Evolutionary conservation across 352 stramenopile species (phyloP).

Genomic region (Elongisporangium prolatum): DNA sequence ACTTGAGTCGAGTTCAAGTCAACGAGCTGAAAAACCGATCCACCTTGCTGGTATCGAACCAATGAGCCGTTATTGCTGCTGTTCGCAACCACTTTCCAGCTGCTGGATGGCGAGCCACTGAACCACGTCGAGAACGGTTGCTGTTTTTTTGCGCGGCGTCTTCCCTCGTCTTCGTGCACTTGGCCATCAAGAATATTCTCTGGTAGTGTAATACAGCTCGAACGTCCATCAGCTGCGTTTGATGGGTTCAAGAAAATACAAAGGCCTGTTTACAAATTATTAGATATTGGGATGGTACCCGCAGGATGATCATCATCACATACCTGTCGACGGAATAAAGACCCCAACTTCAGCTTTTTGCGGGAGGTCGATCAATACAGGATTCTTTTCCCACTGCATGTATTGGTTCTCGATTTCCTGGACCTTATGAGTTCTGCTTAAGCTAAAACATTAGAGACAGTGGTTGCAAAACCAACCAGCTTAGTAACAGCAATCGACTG

Average conservation of each 20-base stretch:
- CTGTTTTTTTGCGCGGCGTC: conserved; percentile 17
- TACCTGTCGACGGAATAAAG: conserved; percentile 57
- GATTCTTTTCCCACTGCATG: conserved; percentile 56
- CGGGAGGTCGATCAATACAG: conserved; percentile 43
- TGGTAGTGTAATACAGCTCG: conserved; percentile 47
- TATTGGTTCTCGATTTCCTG: conserved; percentile 64
- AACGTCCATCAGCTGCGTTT: conserved; percentile 30
- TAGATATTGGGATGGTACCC: not conserved
- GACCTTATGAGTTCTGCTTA: conserved; percentile 34
- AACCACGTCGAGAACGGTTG: conserved; percentile 55
- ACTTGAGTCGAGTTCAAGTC: conserved; percentile 33
- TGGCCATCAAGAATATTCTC: conserved; percentile 45
- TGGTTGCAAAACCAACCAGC: not conserved
- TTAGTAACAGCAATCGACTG: not conserved
- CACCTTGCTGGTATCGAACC: conserved; percentile 44
- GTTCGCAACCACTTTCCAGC: conserved; percentile 9
- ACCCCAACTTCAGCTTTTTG: conserved; percentile 37
- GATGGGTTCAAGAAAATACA: conserved; percentile 40
- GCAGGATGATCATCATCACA: not conserved
- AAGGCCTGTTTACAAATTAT: conserved; percentile 18
- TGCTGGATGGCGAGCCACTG: conserved; percentile 13
- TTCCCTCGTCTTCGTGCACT: conserved; percentile 20
- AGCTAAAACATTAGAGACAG: not conserved
- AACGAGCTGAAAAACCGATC: conserved; percentile 51
- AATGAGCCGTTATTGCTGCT: conserved; percentile 26